Base-by-base conservation (phyloP, 2,329 filamentous ascomycete genomes). In the Talaromyces amestolkiae region DNA sequence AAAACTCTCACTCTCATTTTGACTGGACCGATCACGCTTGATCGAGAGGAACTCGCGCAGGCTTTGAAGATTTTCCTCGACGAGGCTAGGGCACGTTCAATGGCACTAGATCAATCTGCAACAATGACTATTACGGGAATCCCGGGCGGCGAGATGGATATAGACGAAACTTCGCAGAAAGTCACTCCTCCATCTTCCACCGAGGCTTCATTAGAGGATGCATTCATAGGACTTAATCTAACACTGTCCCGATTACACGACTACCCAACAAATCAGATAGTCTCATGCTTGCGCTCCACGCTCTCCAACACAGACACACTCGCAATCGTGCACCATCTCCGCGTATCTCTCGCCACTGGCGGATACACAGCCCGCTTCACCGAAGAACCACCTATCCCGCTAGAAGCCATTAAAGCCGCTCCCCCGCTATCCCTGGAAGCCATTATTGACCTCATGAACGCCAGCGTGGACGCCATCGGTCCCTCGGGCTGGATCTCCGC, bases 401-500 rank as follows among this genome's bases (percentile, higher is more conserved):
- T 78, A 58, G 70, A 73, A 15, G 69, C 74, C 35, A 71, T 74
- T 56, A 73, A 77, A 59, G 76, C 77, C 22, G 73, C 73, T 1
- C 78, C 78, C 10, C 59, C 74, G 2, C 76, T 81, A 49, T 70
- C 74, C 24, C 75, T 82, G 22, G 66, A 75, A 58, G 75, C 74
- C 13, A 80, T 81, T 58, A 71, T 78, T 47, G 75, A 77, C 65
- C 69, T 81, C 24, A 72, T 83, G 37, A 81, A 77, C 65, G 78
- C 77, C 65, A 78, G 79, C 39, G 75, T 83, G 47, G 81, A 83
- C 69, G 79, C 79, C 53, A 75, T 83, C 35, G 81, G 81, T 5
- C 80, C 81, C 1, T 79, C 79, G 3, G 81, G 81, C 53, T 82
- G 80, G 80, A 77, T 82, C 59, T 75, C 79, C 10, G 78, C 77